Evolutionary conservation across 257 asterid species (phyloP), one percentile per base, ranked within the genome.

Genomic region (Verbena officinalis): DNA sequence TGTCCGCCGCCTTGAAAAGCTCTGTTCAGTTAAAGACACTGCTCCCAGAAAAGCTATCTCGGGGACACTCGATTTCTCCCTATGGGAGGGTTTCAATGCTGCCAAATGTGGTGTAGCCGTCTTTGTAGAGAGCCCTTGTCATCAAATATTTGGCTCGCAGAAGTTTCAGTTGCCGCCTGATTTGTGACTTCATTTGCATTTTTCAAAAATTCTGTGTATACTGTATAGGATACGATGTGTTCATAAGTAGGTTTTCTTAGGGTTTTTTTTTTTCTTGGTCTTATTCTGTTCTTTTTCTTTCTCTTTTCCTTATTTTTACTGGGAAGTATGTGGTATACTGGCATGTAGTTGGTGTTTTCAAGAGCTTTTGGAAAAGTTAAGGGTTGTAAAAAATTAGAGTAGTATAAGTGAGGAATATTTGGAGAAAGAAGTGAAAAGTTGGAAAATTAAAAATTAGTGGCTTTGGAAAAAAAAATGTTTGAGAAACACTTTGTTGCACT

Each of bases 51-150:
- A 89, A 45, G 61, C 80, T 0, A 4, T 82, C 23, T 59, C 90
- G 0, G 87, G 87, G 17, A 79, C 83, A 0, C 77, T 84, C 19
- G 76, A 34, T 30, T 91, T 91, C 21, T 36, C 85, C 0, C 81
- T 91, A 31, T 91, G 98, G 96, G 95, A 82, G 42, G 87, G 82
- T n/a, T 86, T 89, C 64, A 80, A 77, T 52, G 74, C 87, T 20
- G 69, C 80, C 73, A 91, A 89, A 74, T 89, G 92, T 70, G 92
- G 95, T 7, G 34, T 84, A 0, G 92, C 74, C 0, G 77, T 89
- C 31, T 86, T 91, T 48, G 76, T 81, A 1, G 80, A 91, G 24
- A 80, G 53, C 63, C 69, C 78, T 9, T 72, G 84, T 44, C 96
- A 70, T 65, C 90, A 76, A 3, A 80, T 91, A 39, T 77, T 82